Evolutionary conservation across 768 basidiomycete genomes (phyloP).

Genomic region (Omphalotus guepiniiformis): DNA sequence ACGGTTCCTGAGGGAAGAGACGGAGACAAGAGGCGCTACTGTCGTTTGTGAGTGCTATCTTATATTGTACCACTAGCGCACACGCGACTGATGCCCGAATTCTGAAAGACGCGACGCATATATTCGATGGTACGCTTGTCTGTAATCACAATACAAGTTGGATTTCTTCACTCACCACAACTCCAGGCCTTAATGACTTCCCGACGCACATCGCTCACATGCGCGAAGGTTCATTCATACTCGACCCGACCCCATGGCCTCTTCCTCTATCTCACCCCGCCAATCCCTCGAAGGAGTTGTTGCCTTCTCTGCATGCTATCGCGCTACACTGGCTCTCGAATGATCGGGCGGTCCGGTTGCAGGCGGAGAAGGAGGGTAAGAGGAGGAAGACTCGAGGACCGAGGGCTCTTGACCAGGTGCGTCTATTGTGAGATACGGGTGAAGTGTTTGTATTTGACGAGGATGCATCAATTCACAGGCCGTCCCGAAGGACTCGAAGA

Average conservation of each 20-base stretch:
- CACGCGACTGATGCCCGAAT: slow-evolving; percentile 5
- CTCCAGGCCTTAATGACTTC: slow-evolving; percentile 87
- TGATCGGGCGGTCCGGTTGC: slow-evolving; percentile 64
- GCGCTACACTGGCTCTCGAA: slow-evolving; percentile 87
- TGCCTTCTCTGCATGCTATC: slow-evolving; percentile 54
- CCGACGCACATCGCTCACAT: slow-evolving; percentile 94
- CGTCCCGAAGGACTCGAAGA: too few species aligned
- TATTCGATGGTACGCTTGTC: slow-evolving; percentile 6
- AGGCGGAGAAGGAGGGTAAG: slow-evolving; percentile 52
- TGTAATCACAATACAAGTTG: neutral
- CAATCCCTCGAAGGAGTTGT: slow-evolving; percentile 14
- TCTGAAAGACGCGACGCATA: slow-evolving; percentile 80
- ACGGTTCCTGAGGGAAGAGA: slow-evolving; percentile 80
- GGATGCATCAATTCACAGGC: too few species aligned
- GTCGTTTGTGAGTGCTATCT: slow-evolving; percentile 63
- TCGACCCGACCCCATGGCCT: slow-evolving; percentile 69
- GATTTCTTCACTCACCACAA: too few species aligned
- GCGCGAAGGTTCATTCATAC: slow-evolving; percentile 74
- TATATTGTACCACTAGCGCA: neutral
- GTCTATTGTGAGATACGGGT: too few species aligned
- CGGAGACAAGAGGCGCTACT: slow-evolving; percentile 74
- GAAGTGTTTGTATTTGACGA: too few species aligned
- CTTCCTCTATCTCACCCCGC: slow-evolving; percentile 23
- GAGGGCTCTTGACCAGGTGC: too few species aligned
- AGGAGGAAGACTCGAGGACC: slow-evolving; percentile 59